These are phyloP conservation scores for Pichia californica DNA, from an alignment of 805 yeast species.

Conservation along the genomic window DNA sequence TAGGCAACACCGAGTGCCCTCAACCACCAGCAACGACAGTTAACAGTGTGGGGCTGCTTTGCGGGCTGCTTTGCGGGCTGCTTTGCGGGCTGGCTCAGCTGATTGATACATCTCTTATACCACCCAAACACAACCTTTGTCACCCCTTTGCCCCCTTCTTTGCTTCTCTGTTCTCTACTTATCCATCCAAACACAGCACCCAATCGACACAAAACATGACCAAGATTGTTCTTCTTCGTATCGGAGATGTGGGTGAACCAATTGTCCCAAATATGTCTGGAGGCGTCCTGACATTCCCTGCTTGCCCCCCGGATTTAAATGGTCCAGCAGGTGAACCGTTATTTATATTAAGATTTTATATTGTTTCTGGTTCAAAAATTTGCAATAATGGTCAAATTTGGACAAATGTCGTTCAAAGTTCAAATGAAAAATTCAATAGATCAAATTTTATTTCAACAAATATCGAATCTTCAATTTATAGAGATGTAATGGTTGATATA, in stretches of 20 bases:
- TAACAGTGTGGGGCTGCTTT: no score
- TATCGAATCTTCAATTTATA: slow-evolving; percentile 52
- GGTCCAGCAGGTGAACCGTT: slow-evolving; percentile 32
- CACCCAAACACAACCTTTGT: no score
- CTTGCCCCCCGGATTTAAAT: slow-evolving; percentile 32
- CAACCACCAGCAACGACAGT: no score
- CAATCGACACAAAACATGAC: slow-evolving; percentile 25
- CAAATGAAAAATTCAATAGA: slow-evolving; percentile 45
- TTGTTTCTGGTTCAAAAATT: slow-evolving; percentile 72
- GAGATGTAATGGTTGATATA: slow-evolving; percentile 56
- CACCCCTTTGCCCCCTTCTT: no score
- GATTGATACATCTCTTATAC: no score
- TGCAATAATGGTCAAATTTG: slow-evolving; percentile 64
- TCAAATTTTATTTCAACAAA: slow-evolving; percentile 44
- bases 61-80: no score
- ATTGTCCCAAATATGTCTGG: slow-evolving; percentile 27
- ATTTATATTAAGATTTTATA: slow-evolving; percentile 48
- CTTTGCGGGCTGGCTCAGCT: no score
- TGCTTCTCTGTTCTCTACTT: no score
- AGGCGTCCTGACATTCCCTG: slow-evolving; percentile 49
- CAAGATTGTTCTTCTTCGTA: slow-evolving; percentile 38
- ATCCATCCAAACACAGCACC: no score
- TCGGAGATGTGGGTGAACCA: slow-evolving; percentile 45
- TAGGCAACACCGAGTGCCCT: no score
- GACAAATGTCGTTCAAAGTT: slow-evolving; percentile 60